Base-by-base conservation (phyloP, 2,329 filamentous ascomycete species). In the Dissoconium aciculare region DNA sequence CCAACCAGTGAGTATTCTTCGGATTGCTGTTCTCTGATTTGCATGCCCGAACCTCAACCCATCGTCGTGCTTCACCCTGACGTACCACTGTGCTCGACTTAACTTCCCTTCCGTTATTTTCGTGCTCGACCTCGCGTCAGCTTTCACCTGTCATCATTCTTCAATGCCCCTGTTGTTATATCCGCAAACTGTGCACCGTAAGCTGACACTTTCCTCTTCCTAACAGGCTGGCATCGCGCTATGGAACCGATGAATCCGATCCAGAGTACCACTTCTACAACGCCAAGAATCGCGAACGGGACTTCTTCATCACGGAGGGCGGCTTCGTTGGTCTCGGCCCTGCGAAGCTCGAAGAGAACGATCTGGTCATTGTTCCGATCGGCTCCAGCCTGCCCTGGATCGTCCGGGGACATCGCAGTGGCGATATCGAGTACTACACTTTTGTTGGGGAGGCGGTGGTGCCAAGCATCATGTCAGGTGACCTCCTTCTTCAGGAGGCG, bases 281-380 rank as follows among this genome's bases (percentile, higher is more conserved):
- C n/a, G 30, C 26, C 4, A 39, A 42, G 26, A 15, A 11, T 17
- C 31, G 38, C 11, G 28, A 37, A 14, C 32, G 37, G 15, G 43
- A 45, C 34, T 39, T 46, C 15, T 45, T 43, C 31, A 36, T 30
- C 17, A 46, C 43, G 9, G 26, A 25, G 16, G 21, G 32, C n/a
- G 38, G 40, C 9, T 42, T 45, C 24, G 30, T 45, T 13, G 37
- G 39, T 5, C 17, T 43, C 9, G 40, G 38, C 11, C 35, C 42
- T n/a, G 24, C 30, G 11, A 31, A 30, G 17, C 24, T 41, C 9
- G 24, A 26, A 16, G 31, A 33, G 8, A 26, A 27, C 13, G 34
- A 39, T 24, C 31, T 32, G 29, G 31, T 39, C 24, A 27, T 39
- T n/a, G 26, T 37, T 25, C 31, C 33, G 6, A 16, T 33, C 9